These are phyloP conservation scores for Alternaria postmessia DNA, from an alignment of 2,329 filamentous ascomycete species.

Conservation along the genomic window DNA sequence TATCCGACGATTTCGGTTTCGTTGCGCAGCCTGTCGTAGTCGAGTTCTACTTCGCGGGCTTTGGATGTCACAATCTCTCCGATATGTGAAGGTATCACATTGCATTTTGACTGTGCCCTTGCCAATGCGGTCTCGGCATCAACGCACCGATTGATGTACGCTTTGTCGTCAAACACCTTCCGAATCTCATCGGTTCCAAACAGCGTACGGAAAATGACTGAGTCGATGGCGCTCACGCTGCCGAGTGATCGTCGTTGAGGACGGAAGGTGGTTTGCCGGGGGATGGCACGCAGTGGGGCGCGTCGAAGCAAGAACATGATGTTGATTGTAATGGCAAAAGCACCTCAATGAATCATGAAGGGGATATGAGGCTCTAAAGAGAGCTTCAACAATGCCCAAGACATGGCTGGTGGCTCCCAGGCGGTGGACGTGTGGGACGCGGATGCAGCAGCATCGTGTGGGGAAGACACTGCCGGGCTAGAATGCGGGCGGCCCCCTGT, in stretches of 20 bases:
- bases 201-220: constrained; percentile 60
- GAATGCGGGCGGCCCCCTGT: constrained; percentile 11
- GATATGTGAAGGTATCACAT: constrained; percentile 57
- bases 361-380: constrained; percentile 12
- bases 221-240: constrained; percentile 56
- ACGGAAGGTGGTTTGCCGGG: constrained; percentile 22
- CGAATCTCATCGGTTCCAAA: constrained; percentile 63
- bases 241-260: constrained; percentile 37
- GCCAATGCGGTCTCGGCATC: constrained; percentile 63
- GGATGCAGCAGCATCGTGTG: constrained; percentile 31
- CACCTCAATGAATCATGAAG: constrained; percentile 12
- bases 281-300: constrained; percentile 29
- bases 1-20: constrained; percentile 65
- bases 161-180: constrained; percentile 60
- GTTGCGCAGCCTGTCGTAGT: constrained; percentile 54
- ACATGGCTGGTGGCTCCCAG: constrained; percentile 19
- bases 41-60: constrained; percentile 47
- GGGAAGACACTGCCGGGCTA: constrained; percentile 28
- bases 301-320: constrained; percentile 43
- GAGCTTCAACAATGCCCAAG: constrained; percentile 15
- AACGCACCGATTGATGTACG: constrained; percentile 59
- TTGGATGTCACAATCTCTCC: constrained; percentile 43
- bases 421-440: constrained; percentile 29
- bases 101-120: constrained; percentile 58
- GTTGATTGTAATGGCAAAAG: constrained; percentile 13